Base-by-base conservation (phyloP, 2,329 filamentous ascomycete genomes). In the Penicillium capsulatum region DNA sequence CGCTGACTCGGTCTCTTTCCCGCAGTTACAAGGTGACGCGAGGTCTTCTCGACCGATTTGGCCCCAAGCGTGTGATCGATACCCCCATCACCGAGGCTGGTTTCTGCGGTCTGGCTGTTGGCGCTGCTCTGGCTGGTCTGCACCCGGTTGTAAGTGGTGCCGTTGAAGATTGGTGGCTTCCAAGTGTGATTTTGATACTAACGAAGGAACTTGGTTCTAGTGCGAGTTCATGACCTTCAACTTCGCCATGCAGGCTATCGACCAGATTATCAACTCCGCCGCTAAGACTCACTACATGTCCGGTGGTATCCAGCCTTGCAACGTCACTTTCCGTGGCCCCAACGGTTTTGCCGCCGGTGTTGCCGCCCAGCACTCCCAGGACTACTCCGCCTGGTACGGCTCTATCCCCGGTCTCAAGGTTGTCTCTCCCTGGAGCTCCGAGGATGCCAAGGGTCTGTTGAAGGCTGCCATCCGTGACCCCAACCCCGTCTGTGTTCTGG, bases 141-240 rank as follows among this genome's bases (percentile, higher is more conserved):
- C 85, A 94, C 73, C 92, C 92, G 47, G 80, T 98, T 57, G 88
- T 94, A 76, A 76, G 87, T 80, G 24, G 34, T 38, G 31, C 39
- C 29, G 31, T 24, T 27, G 19, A 9, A 22, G 9, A 5, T 9
- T 22, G 5, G 19, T 22, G 19, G 5, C n/a, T n/a, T n/a, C n/a
- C n/a, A n/a, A n/a, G n/a, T n/a, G n/a, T n/a, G n/a, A n/a, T 24
- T 24, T 7, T 24, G 22, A 11, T 24, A 11, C 7, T 24, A 7
- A 11, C 22, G 7, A 24, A 24, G 7, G 22, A 24, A 24, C 7
- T 7, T 11, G 22, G 19, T 11, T 47, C 3, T 48, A 92, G 87
- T 92, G 86, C 80, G 92, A 98, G 76, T 98, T 98, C 79, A 98
- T 98, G 92, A 98, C 92, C 63, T 97, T 95, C 82, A 98, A 98